A percentile compares a stretch with the other conserved stretches of the same genome.
Evolutionary conservation across 805 yeast species (phyloP).

Genomic region (Wickerhamiella musiphila): DNA sequence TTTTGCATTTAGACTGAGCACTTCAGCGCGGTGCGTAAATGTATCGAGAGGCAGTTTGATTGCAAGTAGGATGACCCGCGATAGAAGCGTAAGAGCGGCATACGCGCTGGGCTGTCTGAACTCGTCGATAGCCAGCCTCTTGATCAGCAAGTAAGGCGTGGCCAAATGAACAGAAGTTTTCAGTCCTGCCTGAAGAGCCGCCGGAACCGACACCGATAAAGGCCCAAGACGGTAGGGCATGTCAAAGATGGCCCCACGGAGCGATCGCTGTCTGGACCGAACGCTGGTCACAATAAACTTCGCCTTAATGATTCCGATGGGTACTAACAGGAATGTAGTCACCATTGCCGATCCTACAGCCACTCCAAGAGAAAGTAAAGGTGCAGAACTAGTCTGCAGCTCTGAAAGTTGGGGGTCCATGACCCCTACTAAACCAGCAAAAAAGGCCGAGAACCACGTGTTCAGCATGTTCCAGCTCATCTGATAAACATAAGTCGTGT

Average conservation of each 20-base stretch:
- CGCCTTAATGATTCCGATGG: constrained; percentile 67
- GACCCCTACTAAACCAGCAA: constrained; percentile 62
- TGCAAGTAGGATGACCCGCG: constrained; percentile 52
- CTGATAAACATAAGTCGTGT: constrained; percentile 60
- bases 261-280: constrained; percentile 37
- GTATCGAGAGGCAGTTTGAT: constrained; percentile 80
- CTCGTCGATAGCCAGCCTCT: constrained; percentile 46
- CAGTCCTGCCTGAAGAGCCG: constrained; percentile 44
- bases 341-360: constrained; percentile 55
- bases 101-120: constrained; percentile 44
- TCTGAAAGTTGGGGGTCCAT: constrained; percentile 86
- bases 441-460: constrained; percentile 81
- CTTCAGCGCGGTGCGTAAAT: constrained; percentile 66
- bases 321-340: constrained; percentile 58
- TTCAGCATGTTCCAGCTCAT: constrained; percentile 62
- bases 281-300: constrained; percentile 57
- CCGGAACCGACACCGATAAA: constrained; percentile 42
- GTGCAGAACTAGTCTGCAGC: constrained; percentile 57
- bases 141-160: constrained; percentile 49
- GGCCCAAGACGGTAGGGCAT: constrained; percentile 40
- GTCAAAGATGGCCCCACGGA: constrained; percentile 44
- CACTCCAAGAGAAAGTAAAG: constrained; percentile 45
- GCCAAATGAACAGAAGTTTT: constrained; percentile 42
- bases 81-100: constrained; percentile 37
- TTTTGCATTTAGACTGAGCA: constrained; percentile 31